phyloP scores from a whole-genome alignment of 805 yeast species.

The Candida sonorensis region DNA sequence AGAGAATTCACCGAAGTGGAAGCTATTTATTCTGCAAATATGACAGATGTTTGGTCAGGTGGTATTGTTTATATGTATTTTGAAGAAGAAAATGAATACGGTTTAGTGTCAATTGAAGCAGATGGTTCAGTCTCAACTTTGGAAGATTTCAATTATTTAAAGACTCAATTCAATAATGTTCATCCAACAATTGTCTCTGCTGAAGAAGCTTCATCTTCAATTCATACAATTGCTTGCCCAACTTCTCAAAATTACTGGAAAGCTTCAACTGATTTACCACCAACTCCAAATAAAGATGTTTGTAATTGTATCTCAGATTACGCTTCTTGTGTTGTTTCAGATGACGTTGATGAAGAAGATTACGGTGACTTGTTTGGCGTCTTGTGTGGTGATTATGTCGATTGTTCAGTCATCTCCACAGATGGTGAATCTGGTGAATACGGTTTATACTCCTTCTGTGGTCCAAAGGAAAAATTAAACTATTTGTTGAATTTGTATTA shows the following conservation, averaged over 20 bases:
- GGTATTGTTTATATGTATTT: constrained; percentile 91
- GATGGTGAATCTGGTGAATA: constrained; percentile 61
- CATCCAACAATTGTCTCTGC: constrained; percentile 41
- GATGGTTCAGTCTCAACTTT: constrained; percentile 48
- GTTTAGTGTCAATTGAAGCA: constrained; percentile 58
- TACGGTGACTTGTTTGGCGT: constrained; percentile 53
- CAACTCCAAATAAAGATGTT: constrained; percentile 61
- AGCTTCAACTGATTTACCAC: constrained; percentile 65
- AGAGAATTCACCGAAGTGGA: constrained; percentile 72
- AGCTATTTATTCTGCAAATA: constrained; percentile 55
- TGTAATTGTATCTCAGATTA: constrained; percentile 58
- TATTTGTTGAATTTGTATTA: constrained; percentile 63
- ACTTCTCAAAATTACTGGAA: constrained; percentile 50
- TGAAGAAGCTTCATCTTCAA: constrained; percentile 29
- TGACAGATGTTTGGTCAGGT: constrained; percentile 92
- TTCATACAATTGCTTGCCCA: constrained; percentile 40
- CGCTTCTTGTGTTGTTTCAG: constrained; percentile 52
- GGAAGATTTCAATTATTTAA: constrained; percentile 51
- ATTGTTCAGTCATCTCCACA: constrained; percentile 54
- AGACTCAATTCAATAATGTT: constrained; percentile 45
- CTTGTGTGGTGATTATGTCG: constrained; percentile 55
- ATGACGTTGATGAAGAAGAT: constrained; percentile 42
- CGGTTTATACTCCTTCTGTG: constrained; percentile 72
- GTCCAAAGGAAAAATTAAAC: constrained; percentile 61
- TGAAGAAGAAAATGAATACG: constrained; percentile 77